Evolutionary conservation across 768 basidiomycete species (phyloP).

Genomic region (Exsudoporus frostii): DNA sequence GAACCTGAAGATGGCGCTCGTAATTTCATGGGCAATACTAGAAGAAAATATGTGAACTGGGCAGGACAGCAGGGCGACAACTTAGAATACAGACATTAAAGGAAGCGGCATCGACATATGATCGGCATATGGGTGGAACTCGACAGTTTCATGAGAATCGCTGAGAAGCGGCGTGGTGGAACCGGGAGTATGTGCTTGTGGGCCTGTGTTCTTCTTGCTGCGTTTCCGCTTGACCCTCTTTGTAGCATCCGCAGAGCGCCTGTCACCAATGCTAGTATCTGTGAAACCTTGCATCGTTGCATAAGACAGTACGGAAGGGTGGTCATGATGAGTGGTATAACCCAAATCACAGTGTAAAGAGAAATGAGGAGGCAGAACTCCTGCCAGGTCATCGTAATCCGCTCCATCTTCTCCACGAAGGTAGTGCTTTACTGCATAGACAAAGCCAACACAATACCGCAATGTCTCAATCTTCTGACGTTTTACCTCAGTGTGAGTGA

Average conservation of each 20-base stretch:
- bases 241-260: constrained; percentile 45
- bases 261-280: constrained; percentile 23
- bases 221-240: constrained; percentile 71
- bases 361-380: constrained; percentile 64
- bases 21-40: constrained; percentile 82
- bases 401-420: constrained; percentile 81
- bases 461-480: constrained; percentile 68
- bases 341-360: constrained; percentile 44
- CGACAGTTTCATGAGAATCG: constrained; percentile 50
- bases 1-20: constrained; percentile 65
- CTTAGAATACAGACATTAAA: constrained; percentile 52
- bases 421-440: constrained; percentile 75
- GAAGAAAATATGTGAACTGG: background rate
- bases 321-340: constrained; percentile 34
- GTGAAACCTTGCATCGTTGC: constrained; percentile 36
- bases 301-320: constrained; percentile 37
- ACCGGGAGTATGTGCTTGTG: constrained; percentile 22
- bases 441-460: constrained; percentile 65
- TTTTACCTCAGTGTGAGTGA: constrained; percentile 53
- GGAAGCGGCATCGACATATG: constrained; percentile 76
- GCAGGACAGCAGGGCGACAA: background rate
- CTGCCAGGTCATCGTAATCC: constrained; percentile 62
- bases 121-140: constrained; percentile 57
- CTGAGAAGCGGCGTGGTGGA: constrained; percentile 62
- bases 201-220: constrained; percentile 51